A percentile compares a stretch with the other conserved stretches of the same genome.
Conservation (phyloP, 345 rosid species). For the Heritiera fomes region DNA sequence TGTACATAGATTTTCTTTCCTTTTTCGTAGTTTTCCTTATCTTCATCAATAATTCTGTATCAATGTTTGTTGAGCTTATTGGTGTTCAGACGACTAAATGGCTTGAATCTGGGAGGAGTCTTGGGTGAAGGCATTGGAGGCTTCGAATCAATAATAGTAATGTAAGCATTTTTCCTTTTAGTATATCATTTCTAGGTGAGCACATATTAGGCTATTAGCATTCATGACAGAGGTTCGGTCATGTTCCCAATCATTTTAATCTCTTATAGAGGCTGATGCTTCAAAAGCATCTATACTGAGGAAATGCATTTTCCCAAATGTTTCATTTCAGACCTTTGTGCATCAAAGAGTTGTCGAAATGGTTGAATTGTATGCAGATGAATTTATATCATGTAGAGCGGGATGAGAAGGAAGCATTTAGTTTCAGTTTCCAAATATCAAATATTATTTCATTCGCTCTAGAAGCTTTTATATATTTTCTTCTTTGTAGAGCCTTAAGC, state of each 20-base stretch:
- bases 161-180: constrained; percentile 51
- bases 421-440: background rate
- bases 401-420: background rate
- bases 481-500: constrained; percentile 4
- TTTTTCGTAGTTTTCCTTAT: constrained; percentile 16
- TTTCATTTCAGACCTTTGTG: background rate
- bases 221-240: background rate
- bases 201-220: background rate
- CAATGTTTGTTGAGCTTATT: constrained; percentile 20
- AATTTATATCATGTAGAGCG: background rate
- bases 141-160: constrained; percentile 60
- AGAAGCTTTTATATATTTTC: background rate
- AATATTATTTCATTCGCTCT: background rate
- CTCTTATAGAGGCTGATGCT: background rate
- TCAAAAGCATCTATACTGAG: background rate
- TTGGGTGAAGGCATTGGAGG: constrained; percentile 51
- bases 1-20: constrained; percentile 50
- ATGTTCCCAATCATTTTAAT: background rate
- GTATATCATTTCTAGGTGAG: constrained; percentile 13
- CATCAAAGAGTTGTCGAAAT: background rate
- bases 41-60: background rate
- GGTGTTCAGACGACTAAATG: constrained; percentile 60
- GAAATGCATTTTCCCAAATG: background rate
- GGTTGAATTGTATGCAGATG: background rate
- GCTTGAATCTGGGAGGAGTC: constrained; percentile 65